Base-by-base conservation (phyloP, 169 alveolate genomes). In the Eimeria maxima region DNA sequence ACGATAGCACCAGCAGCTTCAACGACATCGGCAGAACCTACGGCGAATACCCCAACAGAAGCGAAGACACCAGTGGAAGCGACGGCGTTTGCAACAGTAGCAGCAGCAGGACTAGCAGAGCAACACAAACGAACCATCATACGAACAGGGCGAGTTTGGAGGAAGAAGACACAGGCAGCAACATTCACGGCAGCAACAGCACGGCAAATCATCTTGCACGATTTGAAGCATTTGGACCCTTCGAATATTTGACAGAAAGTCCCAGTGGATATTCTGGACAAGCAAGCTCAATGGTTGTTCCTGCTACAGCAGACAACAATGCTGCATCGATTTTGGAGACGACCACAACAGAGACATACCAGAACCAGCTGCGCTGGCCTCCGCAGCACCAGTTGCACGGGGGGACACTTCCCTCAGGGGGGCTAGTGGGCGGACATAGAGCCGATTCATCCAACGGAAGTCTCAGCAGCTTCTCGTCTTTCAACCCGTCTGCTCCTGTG, bases 401-500 rank as follows among this genome's bases (percentile, higher is more conserved):
- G 22, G 89, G 45, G 89, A 2, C 60, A 24, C 69, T 13, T 13
- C 60, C 24, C 47, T 45, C 45, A 80, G 42, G 89, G 47, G 67
- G 45, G 13, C 22, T 80, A 45, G 67, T 44, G 22, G 65, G n/a
- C 60, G 65, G 38, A 44, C 67, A 4, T 27, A 78, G 22, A 16
- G 42, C 60, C 0, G 89, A 8, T 3, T 2, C 89, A 8, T 42
- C 89, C 53, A 5, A 80, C 45, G 13, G 89, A 50, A 80, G 29
- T 24, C 45, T 24, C 69, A 27, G 5, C 45, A 45, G 69, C 47
- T 45, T 50, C 69, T 80, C 89, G 22, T 24, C 69, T n/a, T 80
- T 80, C 10, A 80, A 80, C n/a, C 69, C 89, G 89, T 80, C 89
- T 2, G 89, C 89, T 24, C 89, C 89, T 11, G 89, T 80, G 1